Evolutionary conservation across 2,329 filamentous ascomycete species (phyloP).

Genomic region (Didymella glomerata): DNA sequence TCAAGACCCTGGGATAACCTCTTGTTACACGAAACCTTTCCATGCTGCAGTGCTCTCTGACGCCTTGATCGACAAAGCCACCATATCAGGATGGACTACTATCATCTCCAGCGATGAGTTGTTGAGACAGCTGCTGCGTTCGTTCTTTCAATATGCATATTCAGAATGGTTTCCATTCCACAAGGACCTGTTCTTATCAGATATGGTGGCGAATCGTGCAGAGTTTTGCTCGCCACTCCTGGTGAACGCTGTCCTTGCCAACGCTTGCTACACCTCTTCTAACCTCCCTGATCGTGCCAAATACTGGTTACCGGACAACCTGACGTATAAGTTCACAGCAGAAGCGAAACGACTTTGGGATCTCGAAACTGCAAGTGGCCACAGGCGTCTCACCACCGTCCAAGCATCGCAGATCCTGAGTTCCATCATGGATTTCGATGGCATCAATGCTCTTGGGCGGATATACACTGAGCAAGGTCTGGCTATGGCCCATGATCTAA

Average conservation of each 20-base stretch:
- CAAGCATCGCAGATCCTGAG: conserved; percentile 9
- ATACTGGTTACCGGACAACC: conserved; percentile 23
- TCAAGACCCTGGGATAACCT: not conserved
- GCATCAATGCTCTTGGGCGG: conserved; percentile 6
- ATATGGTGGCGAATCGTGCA: conserved; percentile 3
- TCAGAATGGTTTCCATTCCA: conserved; percentile 7
- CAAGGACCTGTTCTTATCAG: conserved; percentile 8
- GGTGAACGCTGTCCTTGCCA: conserved; percentile 12
- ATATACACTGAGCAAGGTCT: conserved; percentile 4
- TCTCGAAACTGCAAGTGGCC: conserved; percentile 8
- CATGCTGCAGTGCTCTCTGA: conserved; percentile 7
- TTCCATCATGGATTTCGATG: conserved; percentile 10
- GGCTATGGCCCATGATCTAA: not conserved
- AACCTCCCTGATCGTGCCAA: conserved; percentile 8
- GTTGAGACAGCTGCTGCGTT: conserved; percentile 4
- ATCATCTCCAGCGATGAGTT: conserved; percentile 2
- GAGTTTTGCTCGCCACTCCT: conserved; percentile 10
- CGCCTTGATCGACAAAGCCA: not conserved
- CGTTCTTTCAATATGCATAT: conserved; percentile 8
- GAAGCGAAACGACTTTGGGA: conserved; percentile 28
- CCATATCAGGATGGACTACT: conserved; percentile 5
- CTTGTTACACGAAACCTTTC: conserved; percentile 6
- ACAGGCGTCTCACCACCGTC: conserved; percentile 1
- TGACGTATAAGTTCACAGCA: conserved; percentile 22
- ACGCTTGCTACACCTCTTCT: conserved; percentile 2